These are phyloP conservation scores for Cordyceps cicadae DNA, from an alignment of 2,329 filamentous ascomycete species.

Conservation along the genomic window DNA sequence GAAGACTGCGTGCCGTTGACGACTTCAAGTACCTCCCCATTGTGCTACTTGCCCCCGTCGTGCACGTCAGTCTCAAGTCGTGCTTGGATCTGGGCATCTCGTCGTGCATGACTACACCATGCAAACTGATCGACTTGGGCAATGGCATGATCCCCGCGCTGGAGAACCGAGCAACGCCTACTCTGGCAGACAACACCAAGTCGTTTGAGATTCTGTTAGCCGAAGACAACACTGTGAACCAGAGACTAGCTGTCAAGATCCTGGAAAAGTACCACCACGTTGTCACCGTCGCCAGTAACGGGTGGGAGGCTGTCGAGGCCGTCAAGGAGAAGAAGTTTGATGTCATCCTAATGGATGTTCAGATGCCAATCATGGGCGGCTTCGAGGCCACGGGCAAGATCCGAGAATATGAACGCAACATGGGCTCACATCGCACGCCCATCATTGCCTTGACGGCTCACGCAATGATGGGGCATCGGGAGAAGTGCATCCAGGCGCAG, in stretches of 20 bases:
- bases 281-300: slow-evolving; percentile 90
- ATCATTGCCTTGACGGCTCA: slow-evolving; percentile 97
- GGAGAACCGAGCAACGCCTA: slow-evolving; percentile 85
- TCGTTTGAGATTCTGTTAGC: slow-evolving; percentile 93
- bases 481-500: slow-evolving; percentile 96
- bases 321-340: slow-evolving; percentile 90
- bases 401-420: slow-evolving; percentile 81
- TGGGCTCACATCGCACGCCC: slow-evolving; percentile 73
- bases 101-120: slow-evolving; percentile 98
- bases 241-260: slow-evolving; percentile 91
- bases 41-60: slow-evolving; percentile 78
- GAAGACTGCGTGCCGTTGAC: slow-evolving; percentile 74
- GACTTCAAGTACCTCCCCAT: slow-evolving; percentile 98
- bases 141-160: slow-evolving; percentile 95
- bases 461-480: slow-evolving; percentile 95
- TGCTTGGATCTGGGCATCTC: slow-evolving; percentile 92
- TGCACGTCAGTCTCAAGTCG: slow-evolving; percentile 87
- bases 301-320: slow-evolving; percentile 85
- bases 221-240: slow-evolving; percentile 96
- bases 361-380: slow-evolving; percentile 99
- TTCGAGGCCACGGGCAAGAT: slow-evolving; percentile 98
- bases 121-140: slow-evolving; percentile 84
- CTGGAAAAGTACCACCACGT: slow-evolving; percentile 93
- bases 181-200: slow-evolving; percentile 85
- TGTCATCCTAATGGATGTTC: slow-evolving; percentile 97